These are phyloP conservation scores for Biscutella auriculata DNA, from an alignment of 441 rosid species.

Conservation along the genomic window DNA sequence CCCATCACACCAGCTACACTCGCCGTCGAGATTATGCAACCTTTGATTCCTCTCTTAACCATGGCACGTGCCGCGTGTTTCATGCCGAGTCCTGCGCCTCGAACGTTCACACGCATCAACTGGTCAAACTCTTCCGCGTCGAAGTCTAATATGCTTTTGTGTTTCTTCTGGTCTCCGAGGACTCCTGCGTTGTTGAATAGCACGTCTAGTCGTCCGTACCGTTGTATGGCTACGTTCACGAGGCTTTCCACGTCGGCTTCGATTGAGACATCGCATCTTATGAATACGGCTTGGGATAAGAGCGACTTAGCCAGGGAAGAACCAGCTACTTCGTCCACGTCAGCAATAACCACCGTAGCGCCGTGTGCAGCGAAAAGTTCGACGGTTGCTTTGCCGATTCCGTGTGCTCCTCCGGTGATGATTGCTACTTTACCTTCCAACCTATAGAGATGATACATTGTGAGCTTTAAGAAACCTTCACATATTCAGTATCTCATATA, in stretches of 20 bases:
- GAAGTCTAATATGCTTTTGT: conserved; percentile 53
- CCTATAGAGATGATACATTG: conserved; percentile 20
- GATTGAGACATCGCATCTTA: conserved; percentile 59
- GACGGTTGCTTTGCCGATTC: conserved; percentile 75
- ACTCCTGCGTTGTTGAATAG: conserved; percentile 88
- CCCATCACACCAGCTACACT: conserved; percentile 84
- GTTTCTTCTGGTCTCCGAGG: conserved; percentile 51
- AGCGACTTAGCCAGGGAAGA: conserved; percentile 35
- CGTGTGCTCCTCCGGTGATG: conserved; percentile 77
- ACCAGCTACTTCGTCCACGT: conserved; percentile 45
- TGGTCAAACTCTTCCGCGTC: conserved; percentile 52
- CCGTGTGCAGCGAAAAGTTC: conserved; percentile 60
- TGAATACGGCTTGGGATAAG: conserved; percentile 23
- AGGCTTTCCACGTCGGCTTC: conserved; percentile 58
- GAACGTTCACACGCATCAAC: conserved; percentile 62
- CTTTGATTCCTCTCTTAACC: conserved; percentile 36
- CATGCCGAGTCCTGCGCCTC: conserved; percentile 57
- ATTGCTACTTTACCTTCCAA: conserved; percentile 72
- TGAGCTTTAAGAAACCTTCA: no score
- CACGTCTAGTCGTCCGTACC: conserved; percentile 49
- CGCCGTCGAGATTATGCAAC: conserved; percentile 64
- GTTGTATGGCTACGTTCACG: conserved; percentile 38
- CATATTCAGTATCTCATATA: no score
- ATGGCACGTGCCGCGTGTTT: conserved; percentile 78
- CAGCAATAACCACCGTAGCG: conserved; percentile 70